Evolutionary conservation across 768 basidiomycete genomes (phyloP).

Genomic region (Lactifluus volemus): DNA sequence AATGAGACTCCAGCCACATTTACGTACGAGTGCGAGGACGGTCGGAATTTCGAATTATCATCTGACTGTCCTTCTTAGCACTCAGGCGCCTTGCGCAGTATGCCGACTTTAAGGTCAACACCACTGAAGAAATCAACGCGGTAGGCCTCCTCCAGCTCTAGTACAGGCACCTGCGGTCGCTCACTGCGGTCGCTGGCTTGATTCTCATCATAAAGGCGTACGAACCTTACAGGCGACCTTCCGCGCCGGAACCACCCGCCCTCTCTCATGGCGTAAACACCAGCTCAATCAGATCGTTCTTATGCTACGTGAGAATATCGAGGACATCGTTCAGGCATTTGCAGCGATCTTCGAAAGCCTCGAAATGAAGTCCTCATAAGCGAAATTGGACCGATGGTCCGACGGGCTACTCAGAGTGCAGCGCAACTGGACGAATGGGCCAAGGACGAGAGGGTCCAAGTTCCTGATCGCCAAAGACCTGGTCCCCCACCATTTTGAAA

Average conservation of each 20-base stretch:
- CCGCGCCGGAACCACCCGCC: slow-evolving; percentile 51
- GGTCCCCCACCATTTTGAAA: slow-evolving; percentile 46
- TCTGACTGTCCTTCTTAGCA: not conserved
- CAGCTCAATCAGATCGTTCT: slow-evolving; percentile 58
- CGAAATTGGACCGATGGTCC: slow-evolving; percentile 40
- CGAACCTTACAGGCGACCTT: slow-evolving; percentile 36
- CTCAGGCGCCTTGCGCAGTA: not conserved
- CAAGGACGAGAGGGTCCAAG: slow-evolving; percentile 30
- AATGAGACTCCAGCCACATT: not conserved
- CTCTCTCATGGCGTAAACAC: slow-evolving; percentile 50
- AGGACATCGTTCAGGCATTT: slow-evolving; percentile 40
- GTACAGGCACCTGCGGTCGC: not conserved
- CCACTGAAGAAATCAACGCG: slow-evolving; percentile 3
- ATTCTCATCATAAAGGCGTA: slow-evolving; percentile 1
- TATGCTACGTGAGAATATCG: slow-evolving; percentile 53
- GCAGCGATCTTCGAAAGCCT: slow-evolving; percentile 26
- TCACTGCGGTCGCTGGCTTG: not conserved
- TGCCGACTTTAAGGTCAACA: slow-evolving; percentile 8
- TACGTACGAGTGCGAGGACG: not conserved
- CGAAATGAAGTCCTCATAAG: slow-evolving; percentile 19
- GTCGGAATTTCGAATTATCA: too few relatives aligned
- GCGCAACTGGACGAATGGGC: slow-evolving; percentile 51
- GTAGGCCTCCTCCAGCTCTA: not conserved
- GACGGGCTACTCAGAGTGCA: slow-evolving; percentile 24
- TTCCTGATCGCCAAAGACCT: slow-evolving; percentile 38